Evolutionary conservation across 331 rosid genomes (phyloP).

Genomic region (Malus hybrid): DNA sequence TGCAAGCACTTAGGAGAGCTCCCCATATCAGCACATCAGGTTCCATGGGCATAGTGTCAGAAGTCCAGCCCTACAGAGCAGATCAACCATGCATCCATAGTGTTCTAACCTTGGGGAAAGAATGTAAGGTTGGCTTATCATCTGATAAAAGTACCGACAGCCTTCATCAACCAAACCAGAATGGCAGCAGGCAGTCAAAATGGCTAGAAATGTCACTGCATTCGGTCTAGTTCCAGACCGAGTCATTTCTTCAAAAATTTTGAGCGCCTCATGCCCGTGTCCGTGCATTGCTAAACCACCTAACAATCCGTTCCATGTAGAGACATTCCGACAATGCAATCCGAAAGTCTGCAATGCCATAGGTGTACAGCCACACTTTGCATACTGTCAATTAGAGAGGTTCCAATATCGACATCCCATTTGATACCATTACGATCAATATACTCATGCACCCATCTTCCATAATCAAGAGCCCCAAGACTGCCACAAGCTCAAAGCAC

Average conservation of each 20-base stretch:
- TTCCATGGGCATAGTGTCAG: slow-evolving; percentile 62
- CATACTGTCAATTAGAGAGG: slow-evolving; percentile 75
- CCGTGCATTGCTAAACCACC: slow-evolving; percentile 76
- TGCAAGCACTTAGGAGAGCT: slow-evolving; percentile 58
- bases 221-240: slow-evolving; percentile 50
- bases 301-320: slow-evolving; percentile 70
- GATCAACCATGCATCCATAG: slow-evolving; percentile 80
- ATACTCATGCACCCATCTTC: slow-evolving; percentile 68
- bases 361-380: slow-evolving; percentile 63
- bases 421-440: slow-evolving; percentile 41
- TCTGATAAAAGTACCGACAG: slow-evolving; percentile 36
- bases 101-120: slow-evolving; percentile 62
- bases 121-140: slow-evolving; percentile 36
- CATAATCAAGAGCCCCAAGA: slow-evolving; percentile 65
- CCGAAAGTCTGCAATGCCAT: slow-evolving; percentile 44
- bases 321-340: slow-evolving; percentile 56
- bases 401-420: slow-evolving; percentile 64
- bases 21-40: slow-evolving; percentile 83
- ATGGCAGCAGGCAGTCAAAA: slow-evolving; percentile 79
- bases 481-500: slow-evolving; percentile 78
- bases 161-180: slow-evolving; percentile 72
- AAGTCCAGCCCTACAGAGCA: slow-evolving; percentile 68
- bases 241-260: slow-evolving; percentile 45
- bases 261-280: slow-evolving; percentile 45
- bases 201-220: slow-evolving; percentile 65